Evolutionary conservation across 2,329 filamentous ascomycete genomes (phyloP).

Genomic region (Aureobasidium namibiae): DNA sequence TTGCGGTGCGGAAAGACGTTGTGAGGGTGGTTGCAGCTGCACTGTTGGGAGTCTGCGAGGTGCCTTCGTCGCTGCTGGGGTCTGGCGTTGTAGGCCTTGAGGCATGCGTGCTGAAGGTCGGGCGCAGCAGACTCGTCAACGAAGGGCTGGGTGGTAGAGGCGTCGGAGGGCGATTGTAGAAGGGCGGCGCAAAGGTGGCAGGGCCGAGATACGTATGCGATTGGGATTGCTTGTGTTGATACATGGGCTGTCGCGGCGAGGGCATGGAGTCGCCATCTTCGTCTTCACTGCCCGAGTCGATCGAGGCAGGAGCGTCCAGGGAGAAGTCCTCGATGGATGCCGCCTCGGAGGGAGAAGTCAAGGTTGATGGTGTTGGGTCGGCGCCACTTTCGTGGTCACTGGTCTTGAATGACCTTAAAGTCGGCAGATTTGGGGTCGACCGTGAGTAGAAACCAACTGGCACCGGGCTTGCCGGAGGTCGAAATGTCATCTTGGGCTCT

Average conservation of each 20-base stretch:
- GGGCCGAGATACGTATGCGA: constrained; percentile 38
- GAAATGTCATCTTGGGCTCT: constrained; percentile 29
- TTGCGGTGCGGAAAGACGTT: constrained; percentile 44
- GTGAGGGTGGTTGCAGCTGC: constrained; percentile 52
- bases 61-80: constrained; percentile 70
- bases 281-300: constrained; percentile 16
- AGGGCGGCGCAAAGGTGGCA: constrained; percentile 63
- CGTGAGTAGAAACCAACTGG: constrained; percentile 37
- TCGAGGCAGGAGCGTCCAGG: constrained; percentile 21
- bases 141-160: constrained; percentile 88
- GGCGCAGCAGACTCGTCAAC: constrained; percentile 79
- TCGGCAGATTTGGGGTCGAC: constrained; percentile 40
- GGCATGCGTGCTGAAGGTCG: constrained; percentile 50
- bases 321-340: constrained; percentile 32
- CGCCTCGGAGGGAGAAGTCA: constrained; percentile 30
- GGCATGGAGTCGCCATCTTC: constrained; percentile 19
- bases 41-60: constrained; percentile 39
- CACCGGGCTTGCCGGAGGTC: constrained; percentile 33
- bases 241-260: constrained; percentile 29
- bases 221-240: constrained; percentile 33
- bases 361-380: constrained; percentile 23
- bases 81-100: constrained; percentile 91
- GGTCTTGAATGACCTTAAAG: constrained; percentile 20
- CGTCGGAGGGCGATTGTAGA: constrained; percentile 95
- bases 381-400: constrained; percentile 23